Conservation (phyloP, 2,329 filamentous ascomycete species). For the Calonectria fujianensis region DNA sequence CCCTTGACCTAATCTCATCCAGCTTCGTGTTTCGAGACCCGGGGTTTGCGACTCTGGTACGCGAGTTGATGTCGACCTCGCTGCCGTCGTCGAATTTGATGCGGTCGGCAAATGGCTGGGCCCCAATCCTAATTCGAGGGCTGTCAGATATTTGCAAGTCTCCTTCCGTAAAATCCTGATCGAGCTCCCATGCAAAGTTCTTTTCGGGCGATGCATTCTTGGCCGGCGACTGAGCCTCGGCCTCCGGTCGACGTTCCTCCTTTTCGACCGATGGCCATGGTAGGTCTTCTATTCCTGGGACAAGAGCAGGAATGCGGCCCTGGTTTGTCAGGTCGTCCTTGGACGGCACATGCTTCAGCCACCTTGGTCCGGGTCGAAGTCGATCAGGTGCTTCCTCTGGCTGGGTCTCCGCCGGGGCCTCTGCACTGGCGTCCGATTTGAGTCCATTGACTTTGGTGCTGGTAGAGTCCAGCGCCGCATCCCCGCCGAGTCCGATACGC, state of each 20-base stretch:
- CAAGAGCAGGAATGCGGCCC: conserved; percentile 61
- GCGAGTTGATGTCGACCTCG: conserved; percentile 56
- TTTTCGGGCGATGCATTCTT: conserved; percentile 67
- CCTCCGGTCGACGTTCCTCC: conserved; percentile 27
- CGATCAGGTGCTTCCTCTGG: conserved; percentile 18
- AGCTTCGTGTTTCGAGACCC: conserved; percentile 64
- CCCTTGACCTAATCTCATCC: conserved; percentile 66
- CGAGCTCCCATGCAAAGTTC: conserved; percentile 73
- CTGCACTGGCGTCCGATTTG: conserved; percentile 33
- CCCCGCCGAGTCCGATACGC: conserved; percentile 47
- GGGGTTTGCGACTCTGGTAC: conserved; percentile 54
- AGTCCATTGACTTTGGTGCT: conserved; percentile 36
- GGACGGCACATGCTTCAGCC: conserved; percentile 48
- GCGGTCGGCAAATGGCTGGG: conserved; percentile 61
- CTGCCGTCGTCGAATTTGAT: conserved; percentile 58
- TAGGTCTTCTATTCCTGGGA: conserved; percentile 62
- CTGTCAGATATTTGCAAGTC: conserved; percentile 75
- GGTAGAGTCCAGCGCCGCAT: conserved; percentile 39
- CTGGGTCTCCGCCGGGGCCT: conserved; percentile 32
- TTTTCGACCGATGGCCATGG: conserved; percentile 60
- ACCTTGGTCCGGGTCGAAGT: conserved; percentile 38
- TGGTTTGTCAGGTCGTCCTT: conserved; percentile 55
- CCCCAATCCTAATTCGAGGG: conserved; percentile 68
- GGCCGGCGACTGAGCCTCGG: conserved; percentile 14
- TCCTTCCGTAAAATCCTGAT: conserved; percentile 74